Evolutionary conservation across 352 stramenopile genomes (phyloP).

Genomic region (Pythium coloratum): DNA sequence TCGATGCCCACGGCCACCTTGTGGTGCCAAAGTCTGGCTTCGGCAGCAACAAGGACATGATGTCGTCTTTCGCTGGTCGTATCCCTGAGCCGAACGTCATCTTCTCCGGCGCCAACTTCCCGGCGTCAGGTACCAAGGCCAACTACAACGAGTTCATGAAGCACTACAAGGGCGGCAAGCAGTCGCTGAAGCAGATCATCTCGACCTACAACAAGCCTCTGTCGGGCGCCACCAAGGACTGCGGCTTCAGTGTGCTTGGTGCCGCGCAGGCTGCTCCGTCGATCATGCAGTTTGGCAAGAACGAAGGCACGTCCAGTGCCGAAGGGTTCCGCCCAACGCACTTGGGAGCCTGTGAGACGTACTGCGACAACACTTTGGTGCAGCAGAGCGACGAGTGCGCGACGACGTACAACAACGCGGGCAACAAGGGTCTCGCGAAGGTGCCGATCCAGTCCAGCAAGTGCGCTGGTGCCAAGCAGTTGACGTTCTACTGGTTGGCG

Average conservation of each 20-base stretch:
- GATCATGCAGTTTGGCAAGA: conserved; percentile 33
- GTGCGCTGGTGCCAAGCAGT: conserved; percentile 29
- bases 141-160: conserved; percentile 38
- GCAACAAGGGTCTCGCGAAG: conserved; percentile 19
- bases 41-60: conserved; percentile 10
- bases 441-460: conserved; percentile 29
- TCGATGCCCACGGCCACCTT: conserved; percentile 27
- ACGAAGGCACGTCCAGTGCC: conserved; percentile 23
- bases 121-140: conserved; percentile 24
- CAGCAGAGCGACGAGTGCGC: conserved; percentile 30
- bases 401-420: conserved; percentile 24
- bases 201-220: conserved; percentile 27
- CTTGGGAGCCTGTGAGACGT: conserved; percentile 36
- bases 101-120: conserved; percentile 29
- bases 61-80: conserved; percentile 23
- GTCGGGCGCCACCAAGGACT: conserved; percentile 24
- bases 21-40: conserved; percentile 22
- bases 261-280: conserved; percentile 23
- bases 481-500: conserved; percentile 47
- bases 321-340: conserved; percentile 38
- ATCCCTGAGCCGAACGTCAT: conserved; percentile 39
- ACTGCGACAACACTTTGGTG: conserved; percentile 33
- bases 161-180: conserved; percentile 23
- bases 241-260: conserved; percentile 29
- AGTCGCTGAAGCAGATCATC: conserved; percentile 27